Percentiles rank a stretch among this genome's conserved stretches.
These are phyloP conservation scores for Fusarium sp. DNA, from an alignment of 2,329 filamentous ascomycete species.

Conservation along the genomic window DNA sequence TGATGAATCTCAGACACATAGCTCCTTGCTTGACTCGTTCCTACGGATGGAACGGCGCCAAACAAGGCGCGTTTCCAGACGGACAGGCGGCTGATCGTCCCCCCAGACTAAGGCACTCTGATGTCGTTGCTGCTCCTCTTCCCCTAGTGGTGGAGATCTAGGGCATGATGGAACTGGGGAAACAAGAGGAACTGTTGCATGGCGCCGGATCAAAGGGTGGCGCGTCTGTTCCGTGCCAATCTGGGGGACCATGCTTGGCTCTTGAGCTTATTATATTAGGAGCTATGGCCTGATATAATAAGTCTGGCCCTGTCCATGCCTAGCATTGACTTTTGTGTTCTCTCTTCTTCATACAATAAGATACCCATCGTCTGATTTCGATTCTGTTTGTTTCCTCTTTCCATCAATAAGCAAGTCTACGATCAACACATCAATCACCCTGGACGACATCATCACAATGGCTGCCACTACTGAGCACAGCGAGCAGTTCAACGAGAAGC, in stretches of 20 bases:
- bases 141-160: constrained; percentile 50
- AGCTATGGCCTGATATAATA: constrained; percentile 45
- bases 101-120: constrained; percentile 16
- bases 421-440: background rate
- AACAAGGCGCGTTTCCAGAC: constrained; percentile 27
- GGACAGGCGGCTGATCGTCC: constrained; percentile 45
- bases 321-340: constrained; percentile 30
- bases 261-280: constrained; percentile 35
- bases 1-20: constrained; percentile 40
- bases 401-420: background rate
- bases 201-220: constrained; percentile 51
- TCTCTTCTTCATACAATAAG: constrained; percentile 23
- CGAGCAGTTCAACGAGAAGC: constrained; percentile 46
- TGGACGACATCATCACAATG: constrained; percentile 43
- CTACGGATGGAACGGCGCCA: constrained; percentile 33
- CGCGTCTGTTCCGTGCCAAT: constrained; percentile 45
- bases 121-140: constrained; percentile 34
- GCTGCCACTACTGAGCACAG: constrained; percentile 49
- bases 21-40: constrained; percentile 38
- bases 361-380: constrained; percentile 30
- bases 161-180: constrained; percentile 28
- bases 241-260: constrained; percentile 36
- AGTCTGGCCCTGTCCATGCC: constrained; percentile 37
- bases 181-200: constrained; percentile 26
- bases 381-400: constrained; percentile 3